Percentiles rank a stretch among this genome's conserved stretches.
These are phyloP conservation scores for Plantago elongata DNA, from an alignment of 257 asterid genomes.

Conservation along the genomic window DNA sequence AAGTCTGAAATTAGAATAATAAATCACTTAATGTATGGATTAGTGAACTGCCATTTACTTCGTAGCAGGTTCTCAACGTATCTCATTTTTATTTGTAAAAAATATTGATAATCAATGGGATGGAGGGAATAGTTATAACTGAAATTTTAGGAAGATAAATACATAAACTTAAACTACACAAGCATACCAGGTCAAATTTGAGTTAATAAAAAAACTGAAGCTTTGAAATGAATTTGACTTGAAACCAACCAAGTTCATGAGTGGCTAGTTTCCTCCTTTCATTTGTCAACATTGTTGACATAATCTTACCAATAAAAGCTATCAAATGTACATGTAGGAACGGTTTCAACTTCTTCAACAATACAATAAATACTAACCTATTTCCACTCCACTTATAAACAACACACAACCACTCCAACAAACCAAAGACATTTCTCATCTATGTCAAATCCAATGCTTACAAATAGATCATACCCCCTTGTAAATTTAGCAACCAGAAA, in stretches of 20 bases:
- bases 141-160: too few species aligned
- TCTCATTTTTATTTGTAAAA: too few species aligned
- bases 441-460: slow-evolving; percentile 5
- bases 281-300: slow-evolving; percentile 14
- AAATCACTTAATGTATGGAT: too few species aligned
- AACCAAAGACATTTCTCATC: slow-evolving; percentile 23
- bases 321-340: slow-evolving; percentile 12
- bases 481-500: background rate
- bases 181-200: too few species aligned
- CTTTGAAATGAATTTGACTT: background rate
- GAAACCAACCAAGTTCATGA: background rate
- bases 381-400: background rate
- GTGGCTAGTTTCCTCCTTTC: background rate
- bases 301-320: slow-evolving; percentile 15
- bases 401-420: slow-evolving; percentile 37
- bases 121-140: too few species aligned
- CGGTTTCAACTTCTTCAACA: slow-evolving; percentile 28
- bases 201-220: too few species aligned
- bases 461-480: slow-evolving; percentile 14
- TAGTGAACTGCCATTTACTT: too few species aligned
- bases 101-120: too few species aligned
- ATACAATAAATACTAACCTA: background rate
- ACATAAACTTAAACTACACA: too few species aligned
- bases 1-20: too few species aligned
- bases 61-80: too few species aligned